phyloP scores from a whole-genome alignment of 2,329 filamentous ascomycete species.

The Aplosporella prunicola region DNA sequence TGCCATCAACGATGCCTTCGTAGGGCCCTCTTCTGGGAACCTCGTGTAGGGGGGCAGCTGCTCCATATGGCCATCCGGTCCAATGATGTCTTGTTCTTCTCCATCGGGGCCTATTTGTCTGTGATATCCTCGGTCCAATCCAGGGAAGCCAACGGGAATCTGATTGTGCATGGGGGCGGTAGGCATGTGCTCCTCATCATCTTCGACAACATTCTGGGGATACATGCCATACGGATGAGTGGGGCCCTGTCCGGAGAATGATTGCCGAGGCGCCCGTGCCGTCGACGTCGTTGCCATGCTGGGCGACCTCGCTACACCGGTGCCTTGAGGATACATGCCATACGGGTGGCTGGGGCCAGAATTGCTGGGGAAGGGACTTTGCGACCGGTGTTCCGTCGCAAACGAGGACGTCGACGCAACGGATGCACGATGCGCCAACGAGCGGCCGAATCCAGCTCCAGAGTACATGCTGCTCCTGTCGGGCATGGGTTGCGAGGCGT shows the following conservation, averaged over 20 bases:
- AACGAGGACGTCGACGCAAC: conserved; percentile 34
- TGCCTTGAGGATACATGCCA: conserved; percentile 70
- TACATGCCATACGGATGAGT: conserved; percentile 84
- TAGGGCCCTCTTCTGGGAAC: conserved; percentile 67
- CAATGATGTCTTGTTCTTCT: conserved; percentile 81
- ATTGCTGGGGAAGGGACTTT: conserved; percentile 60
- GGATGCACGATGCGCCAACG: conserved; percentile 22
- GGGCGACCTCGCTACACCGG: conserved; percentile 44
- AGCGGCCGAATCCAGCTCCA: conserved; percentile 16
- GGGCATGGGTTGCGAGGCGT: conserved; percentile 12
- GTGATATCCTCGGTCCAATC: conserved; percentile 57
- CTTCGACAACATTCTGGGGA: conserved; percentile 64
- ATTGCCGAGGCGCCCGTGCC: conserved; percentile 42
- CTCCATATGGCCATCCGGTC: conserved; percentile 80
- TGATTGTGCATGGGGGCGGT: conserved; percentile 16
- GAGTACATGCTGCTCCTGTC: conserved; percentile 20
- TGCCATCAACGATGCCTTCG: conserved; percentile 41
- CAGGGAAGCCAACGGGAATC: conserved; percentile 68
- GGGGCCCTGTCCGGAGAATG: conserved; percentile 56
- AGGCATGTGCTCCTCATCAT: conserved; percentile 26
- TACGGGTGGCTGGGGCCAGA: conserved; percentile 74
- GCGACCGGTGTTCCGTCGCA: conserved; percentile 32
- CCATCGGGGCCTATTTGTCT: conserved; percentile 67
- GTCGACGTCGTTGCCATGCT: conserved; percentile 68
- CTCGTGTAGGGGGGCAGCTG: conserved; percentile 85